These are phyloP conservation scores for Plasmodium knowlesi DNA, from an alignment of 169 alveolate species.

Conservation along the genomic window DNA sequence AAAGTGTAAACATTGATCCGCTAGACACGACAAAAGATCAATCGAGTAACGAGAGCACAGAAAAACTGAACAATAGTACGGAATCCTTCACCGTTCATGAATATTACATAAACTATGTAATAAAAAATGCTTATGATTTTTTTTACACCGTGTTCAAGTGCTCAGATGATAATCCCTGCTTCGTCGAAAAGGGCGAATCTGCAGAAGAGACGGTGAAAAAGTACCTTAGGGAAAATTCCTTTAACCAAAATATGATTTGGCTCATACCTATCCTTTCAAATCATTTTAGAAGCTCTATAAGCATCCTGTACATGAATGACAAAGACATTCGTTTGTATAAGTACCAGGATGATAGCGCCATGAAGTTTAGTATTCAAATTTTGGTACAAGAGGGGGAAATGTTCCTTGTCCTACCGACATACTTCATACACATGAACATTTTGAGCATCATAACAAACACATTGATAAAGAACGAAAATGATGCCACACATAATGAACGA, in stretches of 20 bases:
- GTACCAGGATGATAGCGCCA: slow-evolving; percentile 32
- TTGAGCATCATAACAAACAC: slow-evolving; percentile 27
- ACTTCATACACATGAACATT: slow-evolving; percentile 44
- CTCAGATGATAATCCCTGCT: slow-evolving; percentile 1
- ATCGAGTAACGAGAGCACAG: background rate
- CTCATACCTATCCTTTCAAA: slow-evolving; percentile 51
- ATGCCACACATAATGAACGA: background rate
- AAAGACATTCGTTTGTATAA: slow-evolving; percentile 44
- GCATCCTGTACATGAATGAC: slow-evolving; percentile 13
- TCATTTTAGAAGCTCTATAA: slow-evolving; percentile 41
- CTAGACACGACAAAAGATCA: background rate
- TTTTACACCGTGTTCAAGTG: slow-evolving; percentile 39
- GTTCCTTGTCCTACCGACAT: slow-evolving; percentile 62
- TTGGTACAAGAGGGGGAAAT: slow-evolving; percentile 43
- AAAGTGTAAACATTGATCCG: background rate
- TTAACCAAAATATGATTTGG: slow-evolving; percentile 74
- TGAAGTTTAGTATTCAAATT: slow-evolving; percentile 63
- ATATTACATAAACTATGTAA: slow-evolving; percentile 21
- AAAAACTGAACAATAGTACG: background rate
- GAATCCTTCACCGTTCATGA: background rate
- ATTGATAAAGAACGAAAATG: slow-evolving; percentile 35
- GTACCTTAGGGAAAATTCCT: slow-evolving; percentile 18
- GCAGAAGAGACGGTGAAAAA: background rate
- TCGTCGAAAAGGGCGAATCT: slow-evolving; percentile 7
- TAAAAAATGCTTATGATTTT: slow-evolving; percentile 21